phyloP scores from a whole-genome alignment of 768 basidiomycete genomes.

The Lactarius vividus region DNA sequence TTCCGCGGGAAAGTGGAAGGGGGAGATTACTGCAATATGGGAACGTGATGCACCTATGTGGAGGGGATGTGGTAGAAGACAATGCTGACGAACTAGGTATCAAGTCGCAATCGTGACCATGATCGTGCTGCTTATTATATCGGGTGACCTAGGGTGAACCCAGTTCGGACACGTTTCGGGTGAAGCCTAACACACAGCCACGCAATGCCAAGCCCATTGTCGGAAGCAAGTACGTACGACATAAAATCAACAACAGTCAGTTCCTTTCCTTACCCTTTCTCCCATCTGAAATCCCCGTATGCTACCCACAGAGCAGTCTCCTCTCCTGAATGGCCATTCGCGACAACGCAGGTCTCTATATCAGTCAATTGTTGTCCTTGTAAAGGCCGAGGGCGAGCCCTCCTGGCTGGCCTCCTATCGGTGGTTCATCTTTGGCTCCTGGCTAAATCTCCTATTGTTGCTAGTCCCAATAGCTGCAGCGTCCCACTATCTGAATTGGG shows the following conservation, averaged over 20 bases:
- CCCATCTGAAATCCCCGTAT: background rate
- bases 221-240: background rate
- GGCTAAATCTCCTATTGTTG: slow-evolving; percentile 72
- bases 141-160: background rate
- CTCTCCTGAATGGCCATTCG: slow-evolving; percentile 32
- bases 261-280: slow-evolving; percentile 4
- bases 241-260: background rate
- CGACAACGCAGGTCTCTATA: slow-evolving; percentile 40
- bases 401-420: slow-evolving; percentile 54
- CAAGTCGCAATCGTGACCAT: background rate
- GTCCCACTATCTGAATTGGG: slow-evolving; percentile 67
- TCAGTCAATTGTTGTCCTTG: slow-evolving; percentile 38
- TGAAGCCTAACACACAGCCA: background rate
- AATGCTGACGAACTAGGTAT: slow-evolving; percentile 50
- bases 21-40: slow-evolving; percentile 53
- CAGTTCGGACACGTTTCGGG: too few relatives aligned
- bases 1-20: slow-evolving; percentile 37
- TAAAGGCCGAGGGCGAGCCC: slow-evolving; percentile 65
- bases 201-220: slow-evolving; percentile 7
- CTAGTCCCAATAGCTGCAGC: slow-evolving; percentile 73
- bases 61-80: slow-evolving; percentile 37
- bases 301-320: slow-evolving; percentile 23
- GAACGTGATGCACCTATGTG: slow-evolving; percentile 51
- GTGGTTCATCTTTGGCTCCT: slow-evolving; percentile 63
- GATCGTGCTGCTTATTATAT: too few relatives aligned